Conservation (phyloP, 176 grass and related monocot genomes). For the Aechmea fasciata region DNA sequence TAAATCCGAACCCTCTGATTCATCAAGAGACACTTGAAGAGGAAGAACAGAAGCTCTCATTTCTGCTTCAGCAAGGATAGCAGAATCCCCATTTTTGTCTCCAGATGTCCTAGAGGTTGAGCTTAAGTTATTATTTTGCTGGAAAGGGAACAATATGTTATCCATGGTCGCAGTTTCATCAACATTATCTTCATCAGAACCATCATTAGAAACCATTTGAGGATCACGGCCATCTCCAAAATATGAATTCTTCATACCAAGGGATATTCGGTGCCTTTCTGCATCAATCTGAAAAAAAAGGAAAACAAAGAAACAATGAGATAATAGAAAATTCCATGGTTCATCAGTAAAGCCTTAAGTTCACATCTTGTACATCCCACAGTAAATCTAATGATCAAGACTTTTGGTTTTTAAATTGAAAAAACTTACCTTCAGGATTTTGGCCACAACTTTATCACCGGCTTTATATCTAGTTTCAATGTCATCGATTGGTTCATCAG, state of each 20-base stretch:
- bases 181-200: slow-evolving; percentile 20
- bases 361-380: not conserved
- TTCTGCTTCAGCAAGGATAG: slow-evolving; percentile 30
- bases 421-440: slow-evolving; percentile 69
- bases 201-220: slow-evolving; percentile 23
- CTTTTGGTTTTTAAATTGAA: slow-evolving; percentile 13
- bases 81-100: slow-evolving; percentile 19
- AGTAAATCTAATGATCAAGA: not conserved
- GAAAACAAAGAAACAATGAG: slow-evolving; percentile 9
- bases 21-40: slow-evolving; percentile 69
- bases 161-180: slow-evolving; percentile 27
- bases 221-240: slow-evolving; percentile 23
- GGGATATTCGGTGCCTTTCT: slow-evolving; percentile 53
- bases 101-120: not conserved
- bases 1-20: slow-evolving; percentile 64
- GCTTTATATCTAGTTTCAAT: slow-evolving; percentile 58
- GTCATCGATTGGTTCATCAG: slow-evolving; percentile 65
- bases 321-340: not conserved
- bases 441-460: slow-evolving; percentile 65
- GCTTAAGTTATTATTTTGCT: slow-evolving; percentile 8
- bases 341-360: not conserved
- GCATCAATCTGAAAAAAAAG: slow-evolving; percentile 51
- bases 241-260: slow-evolving; percentile 89
- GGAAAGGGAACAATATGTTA: slow-evolving; percentile 6
- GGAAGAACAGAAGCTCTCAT: slow-evolving; percentile 38